Evolutionary conservation across 306 rosid species (phyloP), one percentile per base, ranked within the genome.

Genomic region (Morella rubra): DNA sequence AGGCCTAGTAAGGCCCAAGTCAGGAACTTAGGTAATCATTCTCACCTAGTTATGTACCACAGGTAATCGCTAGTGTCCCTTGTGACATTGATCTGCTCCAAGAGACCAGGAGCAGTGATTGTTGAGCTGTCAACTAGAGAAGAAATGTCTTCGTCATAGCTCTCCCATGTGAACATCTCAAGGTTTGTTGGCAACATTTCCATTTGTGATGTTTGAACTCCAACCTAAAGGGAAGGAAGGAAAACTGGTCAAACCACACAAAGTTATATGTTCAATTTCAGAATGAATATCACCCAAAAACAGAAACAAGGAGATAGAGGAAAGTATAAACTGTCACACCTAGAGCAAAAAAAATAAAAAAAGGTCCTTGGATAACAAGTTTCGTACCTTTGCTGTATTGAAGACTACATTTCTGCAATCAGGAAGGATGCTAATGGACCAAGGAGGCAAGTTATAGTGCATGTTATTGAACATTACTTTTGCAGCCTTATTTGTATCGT

Each of bases 391-490:
- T 14, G 99, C 99, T 18, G 99, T 96, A 69, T 96, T 96, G 68
- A 91, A 92, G 73, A 93, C 93, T 64, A 77, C 97, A 60, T 96
- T 96, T 86, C 96, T 82, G 77, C 99, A 96, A 84, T 92, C 99
- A 5, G 98, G 98, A 77, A 96, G 98, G 83, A 96, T 83, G 79
- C 99, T 93, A 87, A 92, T 77, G 71, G 99, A 96, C 99, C 99
- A 96, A 70, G 99, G 99, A 82, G 98, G 99, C 72, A 96, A 77
- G 85, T 81, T 92, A 71, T 92, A 93, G 87, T 96, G 99, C 99
- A 92, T 85, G 83, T 96, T 96, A 82, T 96, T 96, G 91, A 96
- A 96, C 96, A 89, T 73, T 79, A 96, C 98, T 86, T 91, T 91
- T 32, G 81, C 94, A 72, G 97, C 74, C 74, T 93, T 89, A 62